Percentiles rank a stretch among this genome's conserved stretches.
These are phyloP conservation scores for Neofusicoccum parvum DNA, from an alignment of 2,329 filamentous ascomycete genomes.

Conservation along the genomic window DNA sequence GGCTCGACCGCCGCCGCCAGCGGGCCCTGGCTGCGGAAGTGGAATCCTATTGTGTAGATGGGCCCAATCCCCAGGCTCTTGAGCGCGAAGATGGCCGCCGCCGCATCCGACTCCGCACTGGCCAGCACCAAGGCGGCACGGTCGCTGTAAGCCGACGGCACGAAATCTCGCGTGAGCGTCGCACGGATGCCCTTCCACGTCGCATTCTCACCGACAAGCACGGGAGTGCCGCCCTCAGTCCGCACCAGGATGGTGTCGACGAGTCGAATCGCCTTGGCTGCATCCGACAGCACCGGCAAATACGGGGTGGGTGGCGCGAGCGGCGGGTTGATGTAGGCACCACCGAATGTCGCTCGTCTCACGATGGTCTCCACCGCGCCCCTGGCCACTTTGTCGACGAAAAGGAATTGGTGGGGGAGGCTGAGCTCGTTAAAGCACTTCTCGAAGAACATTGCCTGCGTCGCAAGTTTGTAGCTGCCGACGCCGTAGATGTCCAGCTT, in stretches of 20 bases:
- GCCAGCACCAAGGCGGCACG: conserved; percentile 76
- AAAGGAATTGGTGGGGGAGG: conserved; percentile 79
- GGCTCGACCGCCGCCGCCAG: conserved; percentile 68
- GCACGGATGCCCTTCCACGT: conserved; percentile 84
- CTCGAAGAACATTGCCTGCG: conserved; percentile 82
- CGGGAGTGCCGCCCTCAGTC: conserved; percentile 39
- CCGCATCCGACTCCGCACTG: conserved; percentile 72
- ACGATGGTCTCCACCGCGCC: conserved; percentile 62
- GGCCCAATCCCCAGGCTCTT: conserved; percentile 74
- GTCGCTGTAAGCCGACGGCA: conserved; percentile 77
- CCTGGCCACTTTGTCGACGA: conserved; percentile 67
- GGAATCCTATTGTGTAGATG: conserved; percentile 84
- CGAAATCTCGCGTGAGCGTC: conserved; percentile 77
- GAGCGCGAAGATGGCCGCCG: conserved; percentile 76
- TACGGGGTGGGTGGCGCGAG: conserved; percentile 61
- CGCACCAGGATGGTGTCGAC: conserved; percentile 78
- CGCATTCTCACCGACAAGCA: conserved; percentile 68
- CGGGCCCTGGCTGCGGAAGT: conserved; percentile 54
- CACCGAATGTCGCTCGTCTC: conserved; percentile 75
- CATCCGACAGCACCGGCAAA: conserved; percentile 69
- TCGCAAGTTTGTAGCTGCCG: conserved; percentile 61
- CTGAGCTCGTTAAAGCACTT: conserved; percentile 66
- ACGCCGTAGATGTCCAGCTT: conserved; percentile 81
- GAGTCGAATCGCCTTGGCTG: conserved; percentile 75
- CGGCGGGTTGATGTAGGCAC: conserved; percentile 77